These are phyloP conservation scores for Candida sphagnicola DNA, from an alignment of 805 yeast genomes.

Conservation along the genomic window DNA sequence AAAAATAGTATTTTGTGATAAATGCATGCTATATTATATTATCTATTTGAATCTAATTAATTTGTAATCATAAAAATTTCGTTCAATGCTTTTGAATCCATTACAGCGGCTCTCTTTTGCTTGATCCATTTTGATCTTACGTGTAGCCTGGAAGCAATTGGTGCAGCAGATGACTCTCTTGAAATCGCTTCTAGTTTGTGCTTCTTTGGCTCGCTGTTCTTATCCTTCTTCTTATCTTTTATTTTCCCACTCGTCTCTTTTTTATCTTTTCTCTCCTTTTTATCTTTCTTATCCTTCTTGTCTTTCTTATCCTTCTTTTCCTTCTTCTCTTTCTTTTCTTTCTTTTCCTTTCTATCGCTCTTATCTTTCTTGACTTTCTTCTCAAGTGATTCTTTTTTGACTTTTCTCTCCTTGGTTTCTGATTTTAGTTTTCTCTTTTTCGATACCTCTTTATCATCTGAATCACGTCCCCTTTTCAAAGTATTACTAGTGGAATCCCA, in stretches of 20 bases:
- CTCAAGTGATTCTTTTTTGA: slow-evolving; percentile 15
- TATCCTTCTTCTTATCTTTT: slow-evolving; percentile 16
- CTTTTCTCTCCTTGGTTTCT: slow-evolving; percentile 17
- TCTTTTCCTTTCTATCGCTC: slow-evolving; percentile 8
- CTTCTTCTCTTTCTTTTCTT: slow-evolving; percentile 12
- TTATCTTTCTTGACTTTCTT: slow-evolving; percentile 10
- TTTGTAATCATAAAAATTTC: slow-evolving; percentile 87
- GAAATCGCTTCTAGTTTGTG: slow-evolving; percentile 3
- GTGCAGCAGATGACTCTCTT: slow-evolving; percentile 5
- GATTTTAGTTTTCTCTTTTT: slow-evolving; percentile 12
- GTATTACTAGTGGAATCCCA: slow-evolving; percentile 60
- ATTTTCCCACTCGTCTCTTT: slow-evolving; percentile 17
- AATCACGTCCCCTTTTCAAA: slow-evolving; percentile 11
- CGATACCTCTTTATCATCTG: slow-evolving; percentile 6
- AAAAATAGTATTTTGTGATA: neutral
- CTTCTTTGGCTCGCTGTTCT: slow-evolving; percentile 15
- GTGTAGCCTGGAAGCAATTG: slow-evolving; percentile 39
- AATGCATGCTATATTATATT: slow-evolving; percentile 1
- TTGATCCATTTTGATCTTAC: slow-evolving; percentile 84
- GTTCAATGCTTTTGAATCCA: slow-evolving; percentile 83
- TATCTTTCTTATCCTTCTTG: slow-evolving; percentile 14
- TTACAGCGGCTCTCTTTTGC: slow-evolving; percentile 87
- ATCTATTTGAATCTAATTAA: slow-evolving; percentile 12
- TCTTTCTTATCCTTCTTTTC: slow-evolving; percentile 10
- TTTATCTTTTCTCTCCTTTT: slow-evolving; percentile 13